Conservation (phyloP, 305 asterid species). For the Fraxinus albicans region DNA sequence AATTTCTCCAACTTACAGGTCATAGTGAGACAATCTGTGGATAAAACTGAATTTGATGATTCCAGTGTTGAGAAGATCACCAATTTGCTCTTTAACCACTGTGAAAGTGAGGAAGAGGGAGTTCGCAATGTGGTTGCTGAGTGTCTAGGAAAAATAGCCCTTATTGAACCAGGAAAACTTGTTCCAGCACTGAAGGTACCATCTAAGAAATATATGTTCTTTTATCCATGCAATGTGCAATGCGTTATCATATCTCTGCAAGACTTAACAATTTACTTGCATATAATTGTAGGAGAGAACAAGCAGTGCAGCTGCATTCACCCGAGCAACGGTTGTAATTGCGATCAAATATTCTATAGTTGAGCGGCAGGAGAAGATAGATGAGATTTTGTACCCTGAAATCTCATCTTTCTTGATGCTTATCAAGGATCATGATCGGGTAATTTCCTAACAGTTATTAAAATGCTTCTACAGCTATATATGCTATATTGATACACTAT, state of each 20-base stretch:
- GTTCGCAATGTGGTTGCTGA: constrained; percentile 99
- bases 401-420: constrained; percentile 94
- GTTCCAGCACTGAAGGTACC: constrained; percentile 95
- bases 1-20: constrained; percentile 53
- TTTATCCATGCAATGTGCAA: background rate
- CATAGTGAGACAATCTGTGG: constrained; percentile 96
- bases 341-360: constrained; percentile 92
- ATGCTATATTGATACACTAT: background rate
- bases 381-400: constrained; percentile 77
- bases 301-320: constrained; percentile 77
- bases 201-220: constrained; percentile 25
- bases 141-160: constrained; percentile 97
- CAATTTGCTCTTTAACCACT: constrained; percentile 85
- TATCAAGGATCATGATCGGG: constrained; percentile 91
- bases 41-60: constrained; percentile 94
- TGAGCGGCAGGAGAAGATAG: constrained; percentile 95
- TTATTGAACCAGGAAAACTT: constrained; percentile 91
- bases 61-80: constrained; percentile 94
- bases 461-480: background rate
- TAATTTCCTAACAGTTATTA: constrained; percentile 27
- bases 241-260: background rate
- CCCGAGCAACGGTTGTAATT: constrained; percentile 94
- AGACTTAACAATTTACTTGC: constrained; percentile 23
- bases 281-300: constrained; percentile 73
- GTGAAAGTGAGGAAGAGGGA: constrained; percentile 99